Evolutionary conservation across 2,329 filamentous ascomycete genomes (phyloP), one percentile per base, ranked within the genome.

Genomic region (Neonectria ditissima): DNA sequence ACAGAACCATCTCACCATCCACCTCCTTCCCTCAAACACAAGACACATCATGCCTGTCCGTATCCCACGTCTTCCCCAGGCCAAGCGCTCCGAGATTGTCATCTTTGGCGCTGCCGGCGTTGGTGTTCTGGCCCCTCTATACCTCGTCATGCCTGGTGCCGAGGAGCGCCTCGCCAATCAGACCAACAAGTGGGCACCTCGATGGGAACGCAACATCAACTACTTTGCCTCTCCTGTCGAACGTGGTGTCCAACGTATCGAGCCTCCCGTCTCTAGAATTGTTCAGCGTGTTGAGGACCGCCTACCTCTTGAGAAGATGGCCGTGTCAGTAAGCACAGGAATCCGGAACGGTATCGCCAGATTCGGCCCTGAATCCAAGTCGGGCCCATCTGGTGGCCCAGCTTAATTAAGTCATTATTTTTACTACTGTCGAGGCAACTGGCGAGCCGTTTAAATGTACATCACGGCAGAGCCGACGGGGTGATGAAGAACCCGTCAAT

Each of bases 181-280:
- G 75, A 88, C 86, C 4, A 79, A 80, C 62, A 83, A 84, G 70
- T 88, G 86, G 86, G 86, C 86, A 4, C 85, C 86, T 18, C 82
- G 84, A 59, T 89, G 86, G 86, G 86, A 88, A 76, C 80, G 81
- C 56, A 87, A 86, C 76, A 82, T 88, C 73, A 82, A 78, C 66
- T 84, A 83, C 78, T 83, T 88, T 74, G 77, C 79, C 9, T 76
- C 79, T n/a, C 82, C 82, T 16, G 80, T 81, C 28, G 80, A 84
- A 75, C 77, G 78, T 20, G 77, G 81, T 54, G 80, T 85, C 43
- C 82, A 83, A 68, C 80, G 82, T 55, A 79, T 86, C 56, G 79
- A 85, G 72, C 84, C 83, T 2, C 82, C 80, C 20, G 72, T 85
- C 55, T 75, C 81, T 56, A 78, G 77, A 62, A 80, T 81, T 51